Evolutionary conservation across 2,329 filamentous ascomycete species (phyloP).

Genomic region (Lasiodiplodia theobromae): DNA sequence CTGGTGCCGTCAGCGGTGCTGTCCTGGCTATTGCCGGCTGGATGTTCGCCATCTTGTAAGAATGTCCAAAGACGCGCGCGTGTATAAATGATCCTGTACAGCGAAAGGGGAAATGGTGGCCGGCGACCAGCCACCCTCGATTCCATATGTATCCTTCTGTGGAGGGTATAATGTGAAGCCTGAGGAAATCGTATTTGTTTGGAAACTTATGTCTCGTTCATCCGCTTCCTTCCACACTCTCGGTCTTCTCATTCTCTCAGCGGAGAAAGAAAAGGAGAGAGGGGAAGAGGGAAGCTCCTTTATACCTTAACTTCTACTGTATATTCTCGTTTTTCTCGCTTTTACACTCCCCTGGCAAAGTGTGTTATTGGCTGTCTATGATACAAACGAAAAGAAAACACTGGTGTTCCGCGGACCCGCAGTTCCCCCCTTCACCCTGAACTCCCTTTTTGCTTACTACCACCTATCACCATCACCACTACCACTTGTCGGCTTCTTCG

Average conservation of each 20-base stretch:
- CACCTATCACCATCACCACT: neutral
- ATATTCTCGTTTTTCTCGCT: neutral
- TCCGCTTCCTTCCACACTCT: neutral
- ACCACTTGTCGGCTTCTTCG: neutral
- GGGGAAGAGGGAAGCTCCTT: neutral
- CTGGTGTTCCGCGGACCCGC: neutral
- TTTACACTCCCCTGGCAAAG: neutral
- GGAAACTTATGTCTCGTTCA: neutral
- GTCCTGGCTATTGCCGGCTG: conserved; percentile 24
- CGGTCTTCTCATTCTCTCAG: neutral
- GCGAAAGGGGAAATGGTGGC: neutral
- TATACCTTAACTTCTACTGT: conserved; percentile 2
- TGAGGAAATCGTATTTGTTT: neutral
- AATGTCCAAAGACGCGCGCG: neutral
- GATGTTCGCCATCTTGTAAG: conserved; percentile 28
- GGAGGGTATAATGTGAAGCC: too few species aligned
- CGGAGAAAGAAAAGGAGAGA: neutral
- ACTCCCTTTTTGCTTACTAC: neutral
- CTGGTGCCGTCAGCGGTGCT: conserved; percentile 1
- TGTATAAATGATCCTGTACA: neutral
- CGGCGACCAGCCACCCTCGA: too few species aligned
- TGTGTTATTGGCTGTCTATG: neutral
- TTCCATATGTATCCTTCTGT: too few species aligned
- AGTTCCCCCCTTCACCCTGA: neutral
- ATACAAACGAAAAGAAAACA: neutral